Base-by-base conservation (phyloP, 139 green algal species). In the Desmodesmus armatus region DNA sequence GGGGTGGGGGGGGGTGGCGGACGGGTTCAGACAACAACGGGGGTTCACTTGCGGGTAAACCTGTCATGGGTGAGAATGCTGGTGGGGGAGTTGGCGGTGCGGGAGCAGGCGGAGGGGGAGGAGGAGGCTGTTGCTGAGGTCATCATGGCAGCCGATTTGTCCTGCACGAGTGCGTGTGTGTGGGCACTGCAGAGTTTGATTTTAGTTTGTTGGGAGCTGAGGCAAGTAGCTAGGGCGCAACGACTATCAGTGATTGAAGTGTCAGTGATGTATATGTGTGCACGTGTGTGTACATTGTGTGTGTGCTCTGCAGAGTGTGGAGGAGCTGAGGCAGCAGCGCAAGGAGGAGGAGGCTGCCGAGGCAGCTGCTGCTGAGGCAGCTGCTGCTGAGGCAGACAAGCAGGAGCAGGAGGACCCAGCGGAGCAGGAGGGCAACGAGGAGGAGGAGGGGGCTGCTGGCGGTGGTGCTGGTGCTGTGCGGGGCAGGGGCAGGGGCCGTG, bases 271-370 rank as follows among this genome's bases (percentile, higher is more conserved):
- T 13, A 55, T 65, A 5, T 65, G 21, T 65, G 55, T 65, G 55
- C 55, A 31, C 17, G 55, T 19, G 15, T n/a, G 55, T 5, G 15
- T 31, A n/a, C 55, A 65, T n/a, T 27, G 6, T 65, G 17, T 19
- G 5, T 65, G 55, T 53, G 66, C 66, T 75, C 29, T 49, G 62
- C 37, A 82, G 76, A 73, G 25, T 58, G 53, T 82, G 37, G 25
- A 82, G 62, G 41, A 82, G 25, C 76, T 82, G 35, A 25, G 55
- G 7, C 33, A 55, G 39, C 76, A 55, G 23, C 76, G 76, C 55
- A 58, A 71, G 76, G 41, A 53, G 3, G 53, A 60, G 53, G 73
- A n/a, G 29, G 76, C 53, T 31, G 55, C 31, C 23, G 55, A 53
- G 29, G 76, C 35, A 19, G 37, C n/a, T 5, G 21, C 23, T 25